Evolutionary conservation across 192 early-diverging fungal genomes (phyloP), one percentile per base, ranked within the genome.

Genomic region (Radiomyces spectabilis): DNA sequence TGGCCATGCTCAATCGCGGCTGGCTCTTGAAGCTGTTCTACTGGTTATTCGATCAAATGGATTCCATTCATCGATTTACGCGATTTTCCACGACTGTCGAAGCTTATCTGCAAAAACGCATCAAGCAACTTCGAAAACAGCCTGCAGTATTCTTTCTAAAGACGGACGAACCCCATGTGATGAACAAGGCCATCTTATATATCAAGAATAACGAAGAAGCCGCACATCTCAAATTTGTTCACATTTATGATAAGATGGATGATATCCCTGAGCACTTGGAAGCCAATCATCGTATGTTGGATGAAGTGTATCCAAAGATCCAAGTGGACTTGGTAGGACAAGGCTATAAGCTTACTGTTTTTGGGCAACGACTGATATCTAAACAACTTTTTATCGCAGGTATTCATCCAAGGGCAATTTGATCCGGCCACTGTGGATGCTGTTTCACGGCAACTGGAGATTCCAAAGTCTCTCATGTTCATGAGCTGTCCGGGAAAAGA

Each of bases 91-190:
- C 48, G 31, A 37, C 29, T 16, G 16, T 10, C 5, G 59, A 57
- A n/a, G 15, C 25, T 4, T 57, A 50, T 29, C 49, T 75, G 19
- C 25, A 43, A 19, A 59, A 56, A 1, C 10, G 40, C 34, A 74
- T 82, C 43, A 62, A 66, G 37, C 49, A 35, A 1, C 39, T 68
- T 26, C 62, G 64, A 16, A 45, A 61, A 7, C 60, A 64, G 25
- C 73, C 78, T 15, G 74, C 76, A 5, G 68, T 75, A 4, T 80
- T 76, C 53, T 82, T 82, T 60, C 61, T 72, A 2, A 80, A 80
- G 43, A 77, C 74, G 8, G 78, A 78, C 49, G 74, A 75, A 41
- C 57, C 76, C 15, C 76, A 80, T 43, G 58, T 76, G 34, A 59
- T 82, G 21, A 80, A 82, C 62, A 75, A 80, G 44, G 80, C 71